Conservation (phyloP, 495 filamentous ascomycete species). For the Xylaria sp. region DNA sequence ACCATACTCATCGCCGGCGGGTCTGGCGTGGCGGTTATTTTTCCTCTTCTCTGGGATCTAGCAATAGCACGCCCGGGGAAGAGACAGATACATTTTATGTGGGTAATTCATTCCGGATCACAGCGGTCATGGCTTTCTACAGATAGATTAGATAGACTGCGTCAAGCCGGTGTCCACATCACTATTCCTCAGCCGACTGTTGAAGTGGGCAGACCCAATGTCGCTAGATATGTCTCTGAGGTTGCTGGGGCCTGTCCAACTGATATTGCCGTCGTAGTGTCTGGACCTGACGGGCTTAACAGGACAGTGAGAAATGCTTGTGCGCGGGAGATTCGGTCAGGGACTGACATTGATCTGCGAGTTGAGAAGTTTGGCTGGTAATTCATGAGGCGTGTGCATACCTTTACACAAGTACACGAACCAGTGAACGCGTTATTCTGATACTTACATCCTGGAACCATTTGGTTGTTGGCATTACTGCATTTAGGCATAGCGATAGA, state of each 20-base stretch:
- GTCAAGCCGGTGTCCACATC: slow-evolving; percentile 53
- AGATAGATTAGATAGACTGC: slow-evolving; percentile 53
- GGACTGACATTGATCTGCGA: slow-evolving; percentile 48
- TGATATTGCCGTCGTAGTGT: slow-evolving; percentile 56
- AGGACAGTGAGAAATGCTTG: slow-evolving; percentile 60
- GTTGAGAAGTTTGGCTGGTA: slow-evolving; percentile 63
- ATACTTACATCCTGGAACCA: background rate
- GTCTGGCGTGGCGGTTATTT: slow-evolving; percentile 67
- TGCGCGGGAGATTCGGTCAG: slow-evolving; percentile 50
- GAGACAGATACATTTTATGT: slow-evolving; percentile 60
- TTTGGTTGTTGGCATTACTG: background rate
- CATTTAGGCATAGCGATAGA: background rate
- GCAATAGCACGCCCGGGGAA: slow-evolving; percentile 29
- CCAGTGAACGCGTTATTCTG: background rate
- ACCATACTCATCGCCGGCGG: slow-evolving; percentile 66
- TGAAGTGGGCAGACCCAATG: slow-evolving; percentile 60
- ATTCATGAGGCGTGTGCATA: background rate
- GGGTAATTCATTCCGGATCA: slow-evolving; percentile 59
- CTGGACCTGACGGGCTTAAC: slow-evolving; percentile 62
- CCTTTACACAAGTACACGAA: background rate
- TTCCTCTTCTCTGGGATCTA: slow-evolving; percentile 57
- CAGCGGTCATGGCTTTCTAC: slow-evolving; percentile 60
- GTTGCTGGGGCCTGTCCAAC: slow-evolving; percentile 35
- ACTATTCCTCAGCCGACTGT: slow-evolving; percentile 59
- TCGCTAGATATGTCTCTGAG: slow-evolving; percentile 45